These are phyloP conservation scores for Diutina catenulata DNA, from an alignment of 1,139 yeast genomes.

Conservation along the genomic window DNA sequence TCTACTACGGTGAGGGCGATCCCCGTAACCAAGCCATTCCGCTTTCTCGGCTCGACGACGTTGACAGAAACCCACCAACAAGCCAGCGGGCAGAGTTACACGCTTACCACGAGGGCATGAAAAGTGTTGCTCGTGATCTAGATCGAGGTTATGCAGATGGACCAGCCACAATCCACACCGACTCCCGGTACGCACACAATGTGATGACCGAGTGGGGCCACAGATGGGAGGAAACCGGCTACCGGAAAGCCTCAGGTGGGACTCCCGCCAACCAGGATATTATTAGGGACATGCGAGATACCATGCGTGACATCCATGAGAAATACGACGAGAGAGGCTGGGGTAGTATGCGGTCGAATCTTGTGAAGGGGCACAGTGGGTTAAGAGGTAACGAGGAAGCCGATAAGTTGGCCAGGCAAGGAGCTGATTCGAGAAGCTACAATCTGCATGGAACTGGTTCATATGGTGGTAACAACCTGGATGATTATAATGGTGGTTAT, in stretches of 20 bases:
- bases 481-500: too few species aligned
- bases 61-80: conserved; percentile 32
- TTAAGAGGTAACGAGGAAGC: conserved; percentile 66
- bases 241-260: conserved; percentile 31
- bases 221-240: conserved; percentile 43
- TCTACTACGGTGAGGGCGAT: conserved; percentile 50
- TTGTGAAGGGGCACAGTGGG: conserved; percentile 71
- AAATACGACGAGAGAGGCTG: too few species aligned
- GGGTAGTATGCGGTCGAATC: too few species aligned
- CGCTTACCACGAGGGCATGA: conserved; percentile 52
- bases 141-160: conserved; percentile 4
- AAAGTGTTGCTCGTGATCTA: conserved; percentile 18
- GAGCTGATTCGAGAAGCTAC: too few species aligned
- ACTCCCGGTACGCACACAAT: conserved; percentile 44
- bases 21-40: conserved; percentile 43
- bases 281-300: conserved; percentile 19
- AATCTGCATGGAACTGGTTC: too few species aligned
- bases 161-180: conserved; percentile 35
- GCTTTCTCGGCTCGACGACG: conserved; percentile 20
- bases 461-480: too few species aligned
- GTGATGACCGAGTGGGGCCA: conserved; percentile 38
- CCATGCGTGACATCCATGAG: conserved; percentile 19
- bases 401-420: conserved; percentile 58
- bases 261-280: conserved; percentile 42
- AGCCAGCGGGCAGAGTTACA: conserved; percentile 74